Conservation (phyloP, 495 filamentous ascomycete genomes). For the Bacidia rubella region DNA sequence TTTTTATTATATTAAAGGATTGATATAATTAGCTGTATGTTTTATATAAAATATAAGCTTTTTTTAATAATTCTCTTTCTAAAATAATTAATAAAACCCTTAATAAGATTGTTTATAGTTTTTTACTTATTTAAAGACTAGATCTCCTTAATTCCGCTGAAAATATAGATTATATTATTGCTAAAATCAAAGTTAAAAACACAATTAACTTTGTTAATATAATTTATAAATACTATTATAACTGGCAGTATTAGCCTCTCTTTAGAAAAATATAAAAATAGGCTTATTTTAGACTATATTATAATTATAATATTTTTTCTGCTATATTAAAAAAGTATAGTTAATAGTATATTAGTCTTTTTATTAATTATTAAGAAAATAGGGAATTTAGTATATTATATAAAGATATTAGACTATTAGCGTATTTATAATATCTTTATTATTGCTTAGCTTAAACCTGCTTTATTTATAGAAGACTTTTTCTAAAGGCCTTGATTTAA, state of each 20-base stretch:
- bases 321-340: neutral
- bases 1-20: neutral
- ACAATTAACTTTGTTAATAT: constrained; percentile 3
- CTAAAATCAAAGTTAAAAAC: neutral
- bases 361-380: constrained; percentile 9
- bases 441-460: constrained; percentile 2
- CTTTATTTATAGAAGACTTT: neutral
- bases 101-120: neutral
- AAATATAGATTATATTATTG: constrained; percentile 1
- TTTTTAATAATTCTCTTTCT: neutral
- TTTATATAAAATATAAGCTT: neutral
- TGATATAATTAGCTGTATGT: neutral
- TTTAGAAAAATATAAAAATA: neutral
- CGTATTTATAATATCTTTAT: constrained; percentile 1
- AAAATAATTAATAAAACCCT: neutral
- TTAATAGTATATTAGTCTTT: constrained; percentile 4
- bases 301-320: constrained; percentile 3
- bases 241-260: constrained; percentile 1
- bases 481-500: neutral
- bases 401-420: neutral
- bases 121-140: neutral
- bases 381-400: neutral
- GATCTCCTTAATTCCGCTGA: neutral
- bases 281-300: neutral
- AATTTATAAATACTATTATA: constrained; percentile 8